A percentile compares a stretch with the other conserved stretches of the same genome.
Conservation (phyloP, 2,329 filamentous ascomycete genomes). For the Cryphonectria parasitica region DNA sequence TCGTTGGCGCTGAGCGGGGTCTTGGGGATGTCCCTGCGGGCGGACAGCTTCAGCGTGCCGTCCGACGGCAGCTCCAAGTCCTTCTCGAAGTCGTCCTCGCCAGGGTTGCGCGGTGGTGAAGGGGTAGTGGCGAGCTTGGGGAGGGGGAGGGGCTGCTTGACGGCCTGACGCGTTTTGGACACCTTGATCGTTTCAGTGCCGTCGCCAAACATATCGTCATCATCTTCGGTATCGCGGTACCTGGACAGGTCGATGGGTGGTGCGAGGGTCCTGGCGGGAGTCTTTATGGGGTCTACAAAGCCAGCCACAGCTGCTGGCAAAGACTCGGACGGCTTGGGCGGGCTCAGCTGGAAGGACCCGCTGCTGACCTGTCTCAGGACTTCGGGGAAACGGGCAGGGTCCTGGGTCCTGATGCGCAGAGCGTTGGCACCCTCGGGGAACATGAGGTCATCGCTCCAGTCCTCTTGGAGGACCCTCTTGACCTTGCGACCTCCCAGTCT, state of each 20-base stretch:
- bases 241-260: slow-evolving; percentile 62
- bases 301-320: slow-evolving; percentile 29
- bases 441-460: slow-evolving; percentile 81
- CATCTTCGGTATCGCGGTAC: slow-evolving; percentile 65
- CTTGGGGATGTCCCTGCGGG: slow-evolving; percentile 63
- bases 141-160: slow-evolving; percentile 59
- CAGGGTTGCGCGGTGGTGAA: slow-evolving; percentile 25
- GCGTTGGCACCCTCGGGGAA: slow-evolving; percentile 62
- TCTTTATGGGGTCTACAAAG: slow-evolving; percentile 27
- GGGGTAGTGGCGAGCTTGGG: slow-evolving; percentile 45
- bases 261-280: slow-evolving; percentile 36
- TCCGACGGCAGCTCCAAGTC: slow-evolving; percentile 74
- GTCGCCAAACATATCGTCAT: slow-evolving; percentile 67
- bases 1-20: slow-evolving; percentile 65
- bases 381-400: slow-evolving; percentile 67
- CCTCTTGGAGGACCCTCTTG: slow-evolving; percentile 74
- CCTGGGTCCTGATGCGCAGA: slow-evolving; percentile 68
- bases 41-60: slow-evolving; percentile 67
- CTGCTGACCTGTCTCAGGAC: slow-evolving; percentile 65
- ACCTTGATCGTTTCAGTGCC: slow-evolving; percentile 70
- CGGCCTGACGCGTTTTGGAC: slow-evolving; percentile 62
- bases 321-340: slow-evolving; percentile 41
- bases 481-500: slow-evolving; percentile 77
- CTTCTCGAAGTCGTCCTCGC: slow-evolving; percentile 70
- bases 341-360: slow-evolving; percentile 55